A percentile compares a stretch with the other conserved stretches of the same genome.
Conservation (phyloP, 768 basidiomycete species). For the Neoboletus magnificus region DNA sequence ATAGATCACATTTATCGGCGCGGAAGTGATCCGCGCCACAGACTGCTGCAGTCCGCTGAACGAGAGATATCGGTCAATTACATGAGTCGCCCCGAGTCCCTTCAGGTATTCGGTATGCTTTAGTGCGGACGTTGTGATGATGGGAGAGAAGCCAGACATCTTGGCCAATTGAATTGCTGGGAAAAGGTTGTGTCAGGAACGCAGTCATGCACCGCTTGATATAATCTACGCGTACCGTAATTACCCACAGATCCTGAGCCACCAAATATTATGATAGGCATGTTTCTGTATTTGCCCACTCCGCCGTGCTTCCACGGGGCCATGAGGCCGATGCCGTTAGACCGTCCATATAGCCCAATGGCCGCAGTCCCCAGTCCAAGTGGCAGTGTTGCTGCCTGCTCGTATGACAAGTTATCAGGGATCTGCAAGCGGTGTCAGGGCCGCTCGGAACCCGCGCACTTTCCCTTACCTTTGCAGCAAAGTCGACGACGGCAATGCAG, state of each 20-base stretch:
- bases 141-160: conserved; percentile 39
- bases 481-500: conserved; percentile 38
- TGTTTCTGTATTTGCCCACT: conserved; percentile 40
- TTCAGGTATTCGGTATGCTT: conserved; percentile 37
- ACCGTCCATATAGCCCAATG: conserved; percentile 43
- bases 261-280: conserved; percentile 47
- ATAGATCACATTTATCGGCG: conserved; percentile 35
- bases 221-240: conserved; percentile 35
- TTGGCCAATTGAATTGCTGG: conserved; percentile 40
- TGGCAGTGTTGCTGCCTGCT: conserved; percentile 48
- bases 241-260: conserved; percentile 50
- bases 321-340: conserved; percentile 41
- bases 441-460: neutral
- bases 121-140: conserved; percentile 34
- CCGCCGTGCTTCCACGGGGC: conserved; percentile 37
- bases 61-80: conserved; percentile 31
- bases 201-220: conserved; percentile 3
- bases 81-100: conserved; percentile 33
- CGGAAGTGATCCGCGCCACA: conserved; percentile 35
- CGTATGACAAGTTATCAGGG: conserved; percentile 45
- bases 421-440: conserved; percentile 35
- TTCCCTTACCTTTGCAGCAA: conserved; percentile 37
- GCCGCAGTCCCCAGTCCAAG: conserved; percentile 48
- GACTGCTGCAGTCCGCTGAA: conserved; percentile 33
- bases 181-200: conserved; percentile 15